A percentile compares a stretch with the other conserved stretches of the same genome.
Evolutionary conservation across 2,329 filamentous ascomycete species (phyloP).

Genomic region (Fusarium sp.): DNA sequence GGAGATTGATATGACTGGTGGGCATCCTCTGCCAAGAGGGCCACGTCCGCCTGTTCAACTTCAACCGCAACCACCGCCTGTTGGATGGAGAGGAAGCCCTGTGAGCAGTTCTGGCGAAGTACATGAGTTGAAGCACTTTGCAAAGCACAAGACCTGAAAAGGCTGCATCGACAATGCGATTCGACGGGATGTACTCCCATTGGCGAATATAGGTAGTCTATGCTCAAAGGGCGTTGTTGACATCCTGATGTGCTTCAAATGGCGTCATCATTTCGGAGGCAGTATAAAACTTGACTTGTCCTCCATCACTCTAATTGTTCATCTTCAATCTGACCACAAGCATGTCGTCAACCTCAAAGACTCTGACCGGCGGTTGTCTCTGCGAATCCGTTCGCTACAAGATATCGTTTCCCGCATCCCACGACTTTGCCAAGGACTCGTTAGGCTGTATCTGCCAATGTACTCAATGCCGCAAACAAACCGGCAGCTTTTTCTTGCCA

Average conservation of each 20-base stretch:
- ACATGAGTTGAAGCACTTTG: constrained; percentile 8
- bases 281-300: neutral
- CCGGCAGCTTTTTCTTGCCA: constrained; percentile 10
- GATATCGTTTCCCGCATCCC: neutral
- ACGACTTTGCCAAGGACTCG: neutral
- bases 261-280: neutral
- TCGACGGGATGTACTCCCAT: no score
- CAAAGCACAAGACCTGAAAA: neutral
- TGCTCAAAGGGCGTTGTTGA: constrained; percentile 10
- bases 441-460: constrained; percentile 15
- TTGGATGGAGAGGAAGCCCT: constrained; percentile 10
- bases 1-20: constrained; percentile 19
- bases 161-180: neutral
- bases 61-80: constrained; percentile 1
- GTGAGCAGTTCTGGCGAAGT: constrained; percentile 1
- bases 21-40: constrained; percentile 1
- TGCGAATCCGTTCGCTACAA: constrained; percentile 16
- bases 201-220: no score
- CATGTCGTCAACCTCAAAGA: neutral
- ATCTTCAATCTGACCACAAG: no score
- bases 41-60: neutral
- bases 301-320: rapidly evolving
- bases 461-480: constrained; percentile 25
- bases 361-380: constrained; percentile 3
- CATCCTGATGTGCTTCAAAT: neutral